Evolutionary conservation across 306 rosid species (phyloP), one percentile per base, ranked within the genome.

Genomic region (Sophora flavescens): DNA sequence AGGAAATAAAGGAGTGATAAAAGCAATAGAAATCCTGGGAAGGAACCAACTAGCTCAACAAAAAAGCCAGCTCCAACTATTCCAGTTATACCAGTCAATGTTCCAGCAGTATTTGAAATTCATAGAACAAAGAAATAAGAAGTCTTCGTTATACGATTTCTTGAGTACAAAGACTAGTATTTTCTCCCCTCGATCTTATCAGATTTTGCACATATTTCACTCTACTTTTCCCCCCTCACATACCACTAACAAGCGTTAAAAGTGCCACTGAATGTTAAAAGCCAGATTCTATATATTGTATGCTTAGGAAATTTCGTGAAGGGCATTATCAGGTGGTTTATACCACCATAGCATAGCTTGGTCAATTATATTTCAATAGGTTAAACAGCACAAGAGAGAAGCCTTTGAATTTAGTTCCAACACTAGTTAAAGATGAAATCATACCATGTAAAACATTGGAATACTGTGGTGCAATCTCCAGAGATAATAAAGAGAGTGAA

Each of bases 51-150:
- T 26, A 89, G 76, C 76, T 95, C 98, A 28, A 95, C 96, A 78
- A 95, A 95, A 84, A 83, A 86, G 75, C 98, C 98, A 76, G 93
- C 88, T 83, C 97, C 98, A 59, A 95, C 93, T 41, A 97, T 92
- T 74, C 97, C 97, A 51, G 87, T 15, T 79, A 95, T 92, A 65
- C 97, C 97, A 28, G 97, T 92, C 35, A 92, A 78, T 69, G 98
- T 92, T 69, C 97, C 98, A 5, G 90, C 97, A 33, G 98, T 95
- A 80, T 92, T 93, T 6, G 98, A 83, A n/a, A 92, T 61, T 58
- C 98, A 97, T 95, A 82, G 35, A 83, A 74, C 68, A 71, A 66
- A 58, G 53, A 72, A 30, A 48, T 78, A 68, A 60, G 32, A 73
- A 79, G 59, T 50, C 36, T 80, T 53, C 8, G 2, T n/a, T 45